phyloP scores from a whole-genome alignment of 352 stramenopile genomes.

The Phytophthora brassicae region DNA sequence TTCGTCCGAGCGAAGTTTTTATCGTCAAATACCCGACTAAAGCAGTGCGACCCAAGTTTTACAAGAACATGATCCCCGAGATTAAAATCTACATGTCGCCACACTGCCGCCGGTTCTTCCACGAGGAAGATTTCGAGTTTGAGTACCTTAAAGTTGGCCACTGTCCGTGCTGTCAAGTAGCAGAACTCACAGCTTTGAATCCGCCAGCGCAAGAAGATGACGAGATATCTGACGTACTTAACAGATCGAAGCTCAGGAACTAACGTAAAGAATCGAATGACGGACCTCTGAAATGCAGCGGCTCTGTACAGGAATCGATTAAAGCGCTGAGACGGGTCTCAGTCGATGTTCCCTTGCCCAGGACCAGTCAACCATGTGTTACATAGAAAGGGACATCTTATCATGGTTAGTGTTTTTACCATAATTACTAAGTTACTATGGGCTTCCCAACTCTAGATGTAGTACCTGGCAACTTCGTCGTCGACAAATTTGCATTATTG shows the following conservation, averaged over 20 bases:
- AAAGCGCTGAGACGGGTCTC: neutral
- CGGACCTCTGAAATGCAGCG: neutral
- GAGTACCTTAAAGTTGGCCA: slow-evolving; percentile 85
- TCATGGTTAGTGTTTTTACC: too few relatives aligned
- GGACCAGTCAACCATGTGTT: too few relatives aligned
- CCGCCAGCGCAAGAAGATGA: slow-evolving; percentile 14
- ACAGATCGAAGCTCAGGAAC: slow-evolving; percentile 30
- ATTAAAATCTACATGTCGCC: slow-evolving; percentile 91
- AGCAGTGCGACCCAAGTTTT: slow-evolving; percentile 69
- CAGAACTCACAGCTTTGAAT: slow-evolving; percentile 47
- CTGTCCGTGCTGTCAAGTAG: slow-evolving; percentile 88
- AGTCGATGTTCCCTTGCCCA: neutral
- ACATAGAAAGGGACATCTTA: too few relatives aligned
- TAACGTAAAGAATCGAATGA: slow-evolving; percentile 6
- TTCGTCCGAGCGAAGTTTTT: slow-evolving; percentile 86
- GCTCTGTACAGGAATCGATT: slow-evolving; percentile 2
- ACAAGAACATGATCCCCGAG: slow-evolving; percentile 93
- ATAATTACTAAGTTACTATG: too few relatives aligned
- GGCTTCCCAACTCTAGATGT: too few relatives aligned
- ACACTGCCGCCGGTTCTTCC: slow-evolving; percentile 92
- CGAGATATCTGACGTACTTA: slow-evolving; percentile 14
- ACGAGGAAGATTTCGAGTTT: slow-evolving; percentile 96
- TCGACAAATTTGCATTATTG: too few relatives aligned
- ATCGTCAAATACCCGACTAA: slow-evolving; percentile 76
- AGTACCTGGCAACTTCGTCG: too few relatives aligned